These are phyloP conservation scores for Zygotorulaspora danielsina DNA, from an alignment of 805 yeast species.

Conservation along the genomic window DNA sequence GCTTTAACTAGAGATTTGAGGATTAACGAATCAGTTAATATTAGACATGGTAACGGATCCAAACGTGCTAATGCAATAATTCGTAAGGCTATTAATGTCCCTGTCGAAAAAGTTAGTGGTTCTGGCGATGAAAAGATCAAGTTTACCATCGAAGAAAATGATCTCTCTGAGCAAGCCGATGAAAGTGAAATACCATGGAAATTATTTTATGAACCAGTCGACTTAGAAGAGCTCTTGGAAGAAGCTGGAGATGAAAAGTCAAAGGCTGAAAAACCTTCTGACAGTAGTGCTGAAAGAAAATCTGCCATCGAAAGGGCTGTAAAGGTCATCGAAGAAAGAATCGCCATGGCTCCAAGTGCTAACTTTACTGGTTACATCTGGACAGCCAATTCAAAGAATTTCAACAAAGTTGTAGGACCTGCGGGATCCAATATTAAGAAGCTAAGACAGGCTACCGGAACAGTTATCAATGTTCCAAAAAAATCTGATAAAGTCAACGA, in stretches of 20 bases:
- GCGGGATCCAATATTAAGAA: slow-evolving; percentile 63
- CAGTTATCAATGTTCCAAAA: slow-evolving; percentile 63
- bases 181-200: slow-evolving; percentile 58
- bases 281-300: slow-evolving; percentile 48
- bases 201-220: slow-evolving; percentile 42
- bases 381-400: slow-evolving; percentile 46
- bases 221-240: slow-evolving; percentile 27
- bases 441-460: slow-evolving; percentile 55
- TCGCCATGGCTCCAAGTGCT: slow-evolving; percentile 45
- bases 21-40: slow-evolving; percentile 50
- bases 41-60: slow-evolving; percentile 51
- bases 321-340: slow-evolving; percentile 43
- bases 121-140: slow-evolving; percentile 41
- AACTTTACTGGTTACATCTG: slow-evolving; percentile 59
- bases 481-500: slow-evolving; percentile 47
- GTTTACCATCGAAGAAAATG: slow-evolving; percentile 44
- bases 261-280: slow-evolving; percentile 42
- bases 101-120: slow-evolving; percentile 46
- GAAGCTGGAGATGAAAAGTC: slow-evolving; percentile 36
- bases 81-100: slow-evolving; percentile 40
- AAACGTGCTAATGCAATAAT: slow-evolving; percentile 50
- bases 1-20: slow-evolving; percentile 53
- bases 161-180: slow-evolving; percentile 22
- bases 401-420: slow-evolving; percentile 69
- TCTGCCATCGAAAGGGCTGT: slow-evolving; percentile 35